Evolutionary conservation across 306 rosid genomes (phyloP).

Genomic region (Cucurbita moschata): DNA sequence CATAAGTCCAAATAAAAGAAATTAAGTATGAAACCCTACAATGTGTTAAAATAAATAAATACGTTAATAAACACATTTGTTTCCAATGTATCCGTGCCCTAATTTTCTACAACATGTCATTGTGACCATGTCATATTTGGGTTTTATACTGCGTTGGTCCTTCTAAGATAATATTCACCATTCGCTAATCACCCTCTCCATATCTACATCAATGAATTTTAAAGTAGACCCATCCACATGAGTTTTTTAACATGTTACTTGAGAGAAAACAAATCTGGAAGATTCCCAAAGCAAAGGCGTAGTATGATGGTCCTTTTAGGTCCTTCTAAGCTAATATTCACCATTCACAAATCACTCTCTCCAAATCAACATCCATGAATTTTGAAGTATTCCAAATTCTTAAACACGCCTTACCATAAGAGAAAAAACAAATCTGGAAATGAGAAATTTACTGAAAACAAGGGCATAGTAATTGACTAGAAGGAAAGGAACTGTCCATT

Average conservation of each 20-base stretch:
- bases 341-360: not conserved
- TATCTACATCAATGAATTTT: not conserved
- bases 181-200: not conserved
- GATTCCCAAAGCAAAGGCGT: not conserved
- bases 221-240: not conserved
- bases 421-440: not conserved
- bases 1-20: not conserved
- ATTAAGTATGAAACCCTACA: not conserved
- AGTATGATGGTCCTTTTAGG: not conserved
- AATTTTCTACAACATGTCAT: not conserved
- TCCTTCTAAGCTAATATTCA: not conserved
- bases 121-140: not conserved
- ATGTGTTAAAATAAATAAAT: not conserved
- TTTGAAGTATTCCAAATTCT: not conserved
- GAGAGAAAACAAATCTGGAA: not conserved
- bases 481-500: not conserved
- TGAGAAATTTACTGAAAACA: not conserved
- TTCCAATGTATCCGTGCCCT: not conserved
- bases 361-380: not conserved
- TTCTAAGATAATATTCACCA: not conserved
- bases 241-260: not conserved
- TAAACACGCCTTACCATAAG: not conserved
- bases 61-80: not conserved
- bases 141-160: not conserved
- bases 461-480: not conserved